Evolutionary conservation across 1,284 basidiomycete genomes (phyloP), one percentile per base, ranked within the genome.

Genomic region (Gomphus sp.): DNA sequence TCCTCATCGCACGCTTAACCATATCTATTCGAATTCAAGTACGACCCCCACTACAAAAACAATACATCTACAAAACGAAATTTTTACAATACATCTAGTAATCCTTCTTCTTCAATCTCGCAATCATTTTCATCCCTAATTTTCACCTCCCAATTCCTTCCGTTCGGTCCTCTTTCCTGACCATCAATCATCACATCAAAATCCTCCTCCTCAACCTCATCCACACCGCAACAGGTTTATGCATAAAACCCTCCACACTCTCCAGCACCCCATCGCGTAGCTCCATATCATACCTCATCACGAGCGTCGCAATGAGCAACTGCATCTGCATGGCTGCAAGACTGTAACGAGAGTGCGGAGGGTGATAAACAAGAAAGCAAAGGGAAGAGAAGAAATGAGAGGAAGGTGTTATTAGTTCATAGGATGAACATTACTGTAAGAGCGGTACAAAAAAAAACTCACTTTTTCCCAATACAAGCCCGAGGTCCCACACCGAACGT

Each of bases 401-500:
- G 5, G n/a, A n/a, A 43, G 4, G n/a, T n/a, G 4, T n/a, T 14
- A 25, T n/a, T 4, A 39, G 1, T 28, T 11, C 4, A 16, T 11
- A 9, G n/a, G 6, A 51, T 48, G 14, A n/a, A 4, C 4, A 28
- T 4, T 2, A 28, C 4, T 28, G 28, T 28, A 28, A 28, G 28
- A 28, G 28, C 28, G 3, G 28, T 28, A 28, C 28, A n/a, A 18
- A 49, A 44, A 22, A 39, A 2, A 14, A 61, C 60, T 3, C 53
- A 61, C 60, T 61, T 61, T 39, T 61, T 59, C 8, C 60, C 60
- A 34, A 61, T 61, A 36, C 56, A 62, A 3, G 60, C 58, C 33
- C 70, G 60, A 1, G 70, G 70, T 1, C 70, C 70, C 47, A 64
- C 63, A 18, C 66, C 67, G 60, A 72, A 71, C 22, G 60, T 69